phyloP scores from a whole-genome alignment of 1,284 basidiomycete genomes.

The Anthracocystis setariae region DNA sequence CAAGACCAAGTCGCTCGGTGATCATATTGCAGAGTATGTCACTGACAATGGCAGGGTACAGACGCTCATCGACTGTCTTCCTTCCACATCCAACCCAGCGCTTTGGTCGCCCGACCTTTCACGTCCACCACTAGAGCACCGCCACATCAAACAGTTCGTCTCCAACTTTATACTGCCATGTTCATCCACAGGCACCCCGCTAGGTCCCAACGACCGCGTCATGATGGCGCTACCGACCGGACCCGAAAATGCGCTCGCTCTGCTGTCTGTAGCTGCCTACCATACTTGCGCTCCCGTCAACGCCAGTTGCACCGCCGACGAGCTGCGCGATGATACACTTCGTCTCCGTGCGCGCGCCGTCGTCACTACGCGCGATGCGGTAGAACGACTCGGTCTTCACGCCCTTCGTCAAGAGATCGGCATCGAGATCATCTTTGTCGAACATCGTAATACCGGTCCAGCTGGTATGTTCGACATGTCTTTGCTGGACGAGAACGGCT shows the following conservation, averaged over 20 bases:
- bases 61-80: conserved; percentile 63
- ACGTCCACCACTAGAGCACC: conserved; percentile 63
- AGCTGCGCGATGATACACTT: conserved; percentile 65
- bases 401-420: conserved; percentile 57
- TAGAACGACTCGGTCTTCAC: conserved; percentile 61
- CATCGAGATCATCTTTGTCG: conserved; percentile 67
- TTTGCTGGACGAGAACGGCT: conserved; percentile 43
- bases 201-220: conserved; percentile 65
- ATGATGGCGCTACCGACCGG: conserved; percentile 68
- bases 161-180: conserved; percentile 60
- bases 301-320: conserved; percentile 65
- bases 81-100: conserved; percentile 60
- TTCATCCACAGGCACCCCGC: conserved; percentile 27
- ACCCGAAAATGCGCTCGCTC: conserved; percentile 64
- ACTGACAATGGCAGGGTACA: conserved; percentile 64
- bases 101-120: conserved; percentile 65
- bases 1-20: conserved; percentile 60
- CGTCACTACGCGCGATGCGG: conserved; percentile 62
- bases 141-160: conserved; percentile 62
- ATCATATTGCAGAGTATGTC: conserved; percentile 62
- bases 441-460: conserved; percentile 54
- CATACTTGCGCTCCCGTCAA: conserved; percentile 67
- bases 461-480: conserved; percentile 66
- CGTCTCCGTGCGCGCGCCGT: conserved; percentile 66
- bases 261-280: conserved; percentile 63